These are phyloP conservation scores for Neolentinus lepideus DNA, from an alignment of 1,284 basidiomycete genomes.

Conservation along the genomic window DNA sequence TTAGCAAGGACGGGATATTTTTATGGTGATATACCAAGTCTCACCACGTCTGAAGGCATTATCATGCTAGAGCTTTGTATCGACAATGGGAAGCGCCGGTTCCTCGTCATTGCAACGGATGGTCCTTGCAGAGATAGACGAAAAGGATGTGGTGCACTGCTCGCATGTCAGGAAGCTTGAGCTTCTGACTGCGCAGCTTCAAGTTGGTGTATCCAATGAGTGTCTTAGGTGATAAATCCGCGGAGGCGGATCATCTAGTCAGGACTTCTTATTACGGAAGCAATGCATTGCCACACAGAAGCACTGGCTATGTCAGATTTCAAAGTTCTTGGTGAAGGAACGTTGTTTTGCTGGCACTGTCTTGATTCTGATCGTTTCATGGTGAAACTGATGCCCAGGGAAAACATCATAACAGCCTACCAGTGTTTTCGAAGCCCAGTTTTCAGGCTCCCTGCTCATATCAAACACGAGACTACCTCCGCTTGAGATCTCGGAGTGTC, in stretches of 20 bases:
- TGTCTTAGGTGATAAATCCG: background rate
- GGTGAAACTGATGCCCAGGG: background rate
- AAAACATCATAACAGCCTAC: background rate
- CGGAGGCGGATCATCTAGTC: background rate
- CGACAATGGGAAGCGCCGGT: too few species aligned
- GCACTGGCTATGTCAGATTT: too few species aligned
- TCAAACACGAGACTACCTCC: conserved; percentile 58
- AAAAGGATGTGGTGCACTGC: too few species aligned
- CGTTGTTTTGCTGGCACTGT: background rate
- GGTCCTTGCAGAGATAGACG: too few species aligned
- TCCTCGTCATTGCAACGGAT: too few species aligned
- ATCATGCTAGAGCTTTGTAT: too few species aligned
- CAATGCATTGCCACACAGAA: background rate
- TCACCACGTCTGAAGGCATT: too few species aligned
- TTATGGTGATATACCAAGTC: too few species aligned
- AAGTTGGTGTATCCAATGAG: background rate
- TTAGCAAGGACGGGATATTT: too few species aligned
- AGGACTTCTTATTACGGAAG: background rate
- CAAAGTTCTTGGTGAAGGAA: background rate
- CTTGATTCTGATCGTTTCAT: background rate
- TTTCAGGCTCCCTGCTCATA: conserved; percentile 48
- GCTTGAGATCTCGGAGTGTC: conserved; percentile 45
- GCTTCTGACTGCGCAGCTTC: background rate
- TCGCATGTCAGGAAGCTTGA: background rate
- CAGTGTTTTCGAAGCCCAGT: conserved; percentile 26